Percentiles rank a stretch among this genome's conserved stretches.
Conservation (phyloP, 2,329 filamentous ascomycete genomes). For the Fusarium continuum region DNA sequence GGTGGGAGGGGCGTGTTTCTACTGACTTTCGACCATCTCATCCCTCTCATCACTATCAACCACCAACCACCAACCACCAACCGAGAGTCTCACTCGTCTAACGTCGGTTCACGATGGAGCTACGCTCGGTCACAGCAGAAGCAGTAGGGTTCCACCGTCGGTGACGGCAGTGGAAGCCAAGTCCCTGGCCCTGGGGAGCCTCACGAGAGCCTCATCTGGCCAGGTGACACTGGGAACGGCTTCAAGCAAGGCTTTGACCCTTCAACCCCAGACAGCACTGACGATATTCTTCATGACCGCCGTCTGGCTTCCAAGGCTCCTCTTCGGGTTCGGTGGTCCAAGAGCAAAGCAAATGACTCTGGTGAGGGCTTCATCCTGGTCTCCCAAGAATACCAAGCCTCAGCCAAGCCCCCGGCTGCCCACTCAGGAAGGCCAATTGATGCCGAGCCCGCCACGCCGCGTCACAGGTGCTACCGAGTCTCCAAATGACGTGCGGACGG, state of each 20-base stretch:
- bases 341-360: constrained; percentile 26
- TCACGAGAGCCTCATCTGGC: constrained; percentile 28
- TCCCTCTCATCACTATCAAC: not conserved
- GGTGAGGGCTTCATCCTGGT: constrained; percentile 17
- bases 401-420: constrained; percentile 15
- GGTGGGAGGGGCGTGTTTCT: constrained; percentile 12
- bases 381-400: constrained; percentile 38
- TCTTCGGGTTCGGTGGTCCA: constrained; percentile 25
- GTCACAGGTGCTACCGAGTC: constrained; percentile 36
- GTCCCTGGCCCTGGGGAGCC: constrained; percentile 17
- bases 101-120: constrained; percentile 29
- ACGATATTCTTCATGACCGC: constrained; percentile 26
- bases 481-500: constrained; percentile 38
- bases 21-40: not conserved
- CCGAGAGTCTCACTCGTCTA: constrained; percentile 27
- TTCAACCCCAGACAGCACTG: constrained; percentile 13
- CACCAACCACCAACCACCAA: too few relatives aligned
- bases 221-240: constrained; percentile 6
- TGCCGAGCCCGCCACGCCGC: constrained; percentile 42
- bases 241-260: constrained; percentile 24
- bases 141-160: constrained; percentile 19
- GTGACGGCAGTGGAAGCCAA: constrained; percentile 22
- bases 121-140: constrained; percentile 17
- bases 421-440: constrained; percentile 34
- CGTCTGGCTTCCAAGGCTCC: constrained; percentile 24